Percentiles rank a stretch among this genome's conserved stretches.
These are phyloP conservation scores for Clavaria fumosa DNA, from an alignment of 768 basidiomycete genomes.

Conservation along the genomic window DNA sequence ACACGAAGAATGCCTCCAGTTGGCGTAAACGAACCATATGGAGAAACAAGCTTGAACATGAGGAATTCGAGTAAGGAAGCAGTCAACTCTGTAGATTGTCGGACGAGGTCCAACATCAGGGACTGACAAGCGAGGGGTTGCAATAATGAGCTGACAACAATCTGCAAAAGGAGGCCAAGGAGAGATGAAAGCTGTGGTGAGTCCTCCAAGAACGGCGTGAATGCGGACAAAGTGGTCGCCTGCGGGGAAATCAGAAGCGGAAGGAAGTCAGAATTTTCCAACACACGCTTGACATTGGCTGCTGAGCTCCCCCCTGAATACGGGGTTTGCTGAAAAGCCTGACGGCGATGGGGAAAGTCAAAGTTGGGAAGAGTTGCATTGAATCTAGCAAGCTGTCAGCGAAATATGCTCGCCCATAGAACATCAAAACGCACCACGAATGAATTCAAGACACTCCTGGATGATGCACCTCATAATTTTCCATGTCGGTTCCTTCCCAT, in stretches of 20 bases:
- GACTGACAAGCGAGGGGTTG: conserved; percentile 30
- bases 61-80: conserved; percentile 29
- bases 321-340: neutral
- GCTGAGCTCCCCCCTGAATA: neutral
- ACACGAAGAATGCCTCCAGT: conserved; percentile 28
- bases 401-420: neutral
- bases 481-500: conserved; percentile 24
- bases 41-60: conserved; percentile 22
- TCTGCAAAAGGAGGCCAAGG: conserved; percentile 29
- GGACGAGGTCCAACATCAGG: conserved; percentile 34
- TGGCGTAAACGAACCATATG: conserved; percentile 19
- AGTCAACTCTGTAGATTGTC: conserved; percentile 25
- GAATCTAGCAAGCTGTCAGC: conserved; percentile 17
- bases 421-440: conserved; percentile 23
- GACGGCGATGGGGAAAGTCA: conserved; percentile 13
- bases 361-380: conserved; percentile 19
- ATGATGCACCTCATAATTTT: conserved; percentile 26
- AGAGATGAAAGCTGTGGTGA: conserved; percentile 30
- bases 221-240: conserved; percentile 21
- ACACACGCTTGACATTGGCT: neutral
- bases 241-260: conserved; percentile 13
- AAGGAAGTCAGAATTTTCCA: neutral
- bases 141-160: conserved; percentile 26
- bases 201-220: conserved; percentile 23
- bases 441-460: conserved; percentile 25